These are phyloP conservation scores for Rhodotorula sp. DNA, from an alignment of 1,284 basidiomycete species.

Conservation along the genomic window DNA sequence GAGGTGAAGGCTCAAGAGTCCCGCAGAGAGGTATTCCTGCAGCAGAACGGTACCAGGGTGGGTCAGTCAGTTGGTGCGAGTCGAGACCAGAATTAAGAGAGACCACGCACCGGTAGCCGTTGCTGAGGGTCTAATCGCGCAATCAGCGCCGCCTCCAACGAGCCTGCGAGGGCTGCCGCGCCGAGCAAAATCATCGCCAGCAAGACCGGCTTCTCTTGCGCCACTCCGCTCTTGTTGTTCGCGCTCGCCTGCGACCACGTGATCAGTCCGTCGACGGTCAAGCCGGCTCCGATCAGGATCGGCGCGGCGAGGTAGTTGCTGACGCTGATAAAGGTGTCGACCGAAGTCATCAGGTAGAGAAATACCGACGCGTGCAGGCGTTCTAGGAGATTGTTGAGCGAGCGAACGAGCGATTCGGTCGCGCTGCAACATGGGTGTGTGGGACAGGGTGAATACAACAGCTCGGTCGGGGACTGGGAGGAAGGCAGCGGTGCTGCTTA, in stretches of 20 bases:
- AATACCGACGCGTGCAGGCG: constrained; percentile 93
- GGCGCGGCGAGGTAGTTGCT: constrained; percentile 83
- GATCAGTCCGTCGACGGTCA: constrained; percentile 75
- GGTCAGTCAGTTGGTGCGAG: neutral
- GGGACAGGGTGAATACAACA: neutral
- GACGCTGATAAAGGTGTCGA: constrained; percentile 79
- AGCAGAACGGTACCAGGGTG: neutral
- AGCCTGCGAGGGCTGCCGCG: constrained; percentile 34
- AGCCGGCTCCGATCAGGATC: constrained; percentile 71
- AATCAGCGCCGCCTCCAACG: constrained; percentile 25
- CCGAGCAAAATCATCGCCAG: constrained; percentile 58
- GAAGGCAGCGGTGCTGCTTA: constrained; percentile 47
- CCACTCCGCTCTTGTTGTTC: constrained; percentile 41
- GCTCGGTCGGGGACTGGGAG: neutral
- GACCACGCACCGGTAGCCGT: constrained; percentile 33
- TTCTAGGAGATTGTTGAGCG: constrained; percentile 87
- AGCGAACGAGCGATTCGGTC: constrained; percentile 79
- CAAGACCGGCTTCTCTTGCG: constrained; percentile 52
- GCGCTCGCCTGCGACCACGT: constrained; percentile 61
- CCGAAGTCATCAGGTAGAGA: constrained; percentile 79
- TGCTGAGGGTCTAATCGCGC: constrained; percentile 21
- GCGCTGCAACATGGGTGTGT: constrained; percentile 53
- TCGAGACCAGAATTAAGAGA: constrained; percentile 34
- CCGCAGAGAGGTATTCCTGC: constrained; percentile 26
- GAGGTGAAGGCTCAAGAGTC: constrained; percentile 37